A percentile compares a stretch with the other conserved stretches of the same genome.
Evolutionary conservation across 2,329 filamentous ascomycete genomes (phyloP).

Genomic region (Orbilia quercus): DNA sequence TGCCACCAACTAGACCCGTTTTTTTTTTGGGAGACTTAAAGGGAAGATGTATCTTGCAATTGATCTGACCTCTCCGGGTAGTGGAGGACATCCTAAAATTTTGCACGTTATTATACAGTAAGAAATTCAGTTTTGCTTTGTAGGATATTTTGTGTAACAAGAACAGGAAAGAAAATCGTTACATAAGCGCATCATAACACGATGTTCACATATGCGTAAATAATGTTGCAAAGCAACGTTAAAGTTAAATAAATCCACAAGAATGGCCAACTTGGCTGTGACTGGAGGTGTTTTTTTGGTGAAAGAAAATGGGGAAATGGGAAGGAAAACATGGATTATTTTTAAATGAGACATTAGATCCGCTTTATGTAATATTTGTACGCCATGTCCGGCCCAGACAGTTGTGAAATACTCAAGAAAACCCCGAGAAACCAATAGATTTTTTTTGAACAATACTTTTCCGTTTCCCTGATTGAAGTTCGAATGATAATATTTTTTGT

Average conservation of each 20-base stretch:
- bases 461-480: slow-evolving; percentile 18
- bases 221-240: not conserved
- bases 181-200: slow-evolving; percentile 7
- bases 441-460: slow-evolving; percentile 39
- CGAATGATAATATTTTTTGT: slow-evolving; percentile 23
- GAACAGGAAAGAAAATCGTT: slow-evolving; percentile 28
- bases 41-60: not conserved
- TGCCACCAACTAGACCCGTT: not conserved
- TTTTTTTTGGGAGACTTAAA: not conserved
- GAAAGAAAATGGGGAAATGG: not conserved
- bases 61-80: too few species aligned
- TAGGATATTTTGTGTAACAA: slow-evolving; percentile 17
- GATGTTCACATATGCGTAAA: slow-evolving; percentile 5
- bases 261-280: not conserved
- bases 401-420: slow-evolving; percentile 12
- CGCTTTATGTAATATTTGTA: slow-evolving; percentile 22
- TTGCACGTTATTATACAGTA: slow-evolving; percentile 2
- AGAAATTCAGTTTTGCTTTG: slow-evolving; percentile 6
- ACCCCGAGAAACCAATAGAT: not conserved
- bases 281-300: not conserved
- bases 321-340: not conserved
- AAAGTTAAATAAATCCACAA: too few species aligned
- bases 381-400: slow-evolving; percentile 28
- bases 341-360: slow-evolving; percentile 46
- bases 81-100: too few species aligned